A percentile compares a stretch with the other conserved stretches of the same genome.
Conservation (phyloP, 2,329 filamentous ascomycete species). For the Paraconiothyrium brasiliense region DNA sequence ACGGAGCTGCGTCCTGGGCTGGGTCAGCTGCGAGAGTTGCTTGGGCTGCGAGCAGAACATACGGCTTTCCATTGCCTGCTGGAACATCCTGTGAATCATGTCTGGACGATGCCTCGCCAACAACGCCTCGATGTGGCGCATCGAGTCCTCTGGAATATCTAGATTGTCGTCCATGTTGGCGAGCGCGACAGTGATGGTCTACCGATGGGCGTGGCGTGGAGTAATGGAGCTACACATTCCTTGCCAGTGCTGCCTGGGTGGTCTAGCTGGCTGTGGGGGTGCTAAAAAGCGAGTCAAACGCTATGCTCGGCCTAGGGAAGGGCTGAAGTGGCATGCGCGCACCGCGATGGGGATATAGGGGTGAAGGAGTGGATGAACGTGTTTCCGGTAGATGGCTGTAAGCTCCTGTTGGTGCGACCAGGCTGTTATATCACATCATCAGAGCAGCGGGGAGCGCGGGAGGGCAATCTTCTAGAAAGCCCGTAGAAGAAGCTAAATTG, state of each 20-base stretch:
- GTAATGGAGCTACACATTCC: slow-evolving; percentile 26
- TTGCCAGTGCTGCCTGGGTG: slow-evolving; percentile 16
- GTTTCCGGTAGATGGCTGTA: slow-evolving; percentile 39
- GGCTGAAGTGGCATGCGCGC: slow-evolving; percentile 33
- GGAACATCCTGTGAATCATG: slow-evolving; percentile 49
- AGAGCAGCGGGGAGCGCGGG: slow-evolving; percentile 46
- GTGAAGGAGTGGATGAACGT: slow-evolving; percentile 46
- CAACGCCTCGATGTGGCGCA: slow-evolving; percentile 50
- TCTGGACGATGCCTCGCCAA: slow-evolving; percentile 48
- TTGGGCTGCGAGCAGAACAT: slow-evolving; percentile 23
- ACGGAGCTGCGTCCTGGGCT: slow-evolving; percentile 44
- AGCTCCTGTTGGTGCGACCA: slow-evolving; percentile 47
- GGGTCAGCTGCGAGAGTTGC: slow-evolving; percentile 28
- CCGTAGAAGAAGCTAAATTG: slow-evolving; percentile 49
- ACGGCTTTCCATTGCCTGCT: slow-evolving; percentile 48
- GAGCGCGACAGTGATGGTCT: slow-evolving; percentile 21
- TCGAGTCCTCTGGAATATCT: slow-evolving; percentile 49
- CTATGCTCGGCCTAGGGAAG: slow-evolving; percentile 28
- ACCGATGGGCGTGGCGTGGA: slow-evolving; percentile 17
- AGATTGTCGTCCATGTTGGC: slow-evolving; percentile 45
- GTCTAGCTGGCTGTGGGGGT: slow-evolving; percentile 8
- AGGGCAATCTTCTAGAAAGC: slow-evolving; percentile 49
- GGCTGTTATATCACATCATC: slow-evolving; percentile 51
- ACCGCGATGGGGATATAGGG: slow-evolving; percentile 29
- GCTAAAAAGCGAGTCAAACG: slow-evolving; percentile 22